Evolutionary conservation across 73 alveolate species (phyloP).

Genomic region (Tetrahymena borealis): DNA sequence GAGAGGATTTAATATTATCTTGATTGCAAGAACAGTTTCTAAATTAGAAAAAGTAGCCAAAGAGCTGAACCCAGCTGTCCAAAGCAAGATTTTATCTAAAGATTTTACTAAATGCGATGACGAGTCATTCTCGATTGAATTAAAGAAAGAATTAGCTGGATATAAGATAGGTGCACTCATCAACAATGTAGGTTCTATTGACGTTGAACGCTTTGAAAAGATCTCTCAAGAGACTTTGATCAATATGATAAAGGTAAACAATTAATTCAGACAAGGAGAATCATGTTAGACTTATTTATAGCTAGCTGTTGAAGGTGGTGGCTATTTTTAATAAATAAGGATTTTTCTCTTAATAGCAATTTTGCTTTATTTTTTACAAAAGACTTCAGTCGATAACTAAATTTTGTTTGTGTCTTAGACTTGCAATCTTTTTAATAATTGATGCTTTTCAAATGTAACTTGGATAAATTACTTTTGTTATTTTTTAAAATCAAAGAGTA

Average conservation of each 20-base stretch:
- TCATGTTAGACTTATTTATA: too few relatives aligned
- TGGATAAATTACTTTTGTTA: neutral
- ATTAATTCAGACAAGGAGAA: neutral
- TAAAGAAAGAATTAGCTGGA: neutral
- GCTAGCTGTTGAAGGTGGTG: too few relatives aligned
- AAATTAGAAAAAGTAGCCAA: slow-evolving; percentile 35
- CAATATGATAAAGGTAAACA: neutral
- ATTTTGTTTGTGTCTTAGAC: neutral
- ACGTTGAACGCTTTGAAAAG: neutral
- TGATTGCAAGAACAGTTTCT: slow-evolving; percentile 40
- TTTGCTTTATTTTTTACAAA: neutral
- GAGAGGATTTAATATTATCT: slow-evolving; percentile 49
- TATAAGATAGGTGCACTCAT: neutral
- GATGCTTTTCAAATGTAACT: neutral
- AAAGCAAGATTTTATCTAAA: neutral
- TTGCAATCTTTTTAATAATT: neutral
- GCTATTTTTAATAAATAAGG: neutral
- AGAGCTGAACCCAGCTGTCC: neutral
- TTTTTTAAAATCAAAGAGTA: neutral
- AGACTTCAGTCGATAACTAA: neutral
- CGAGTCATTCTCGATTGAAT: neutral
- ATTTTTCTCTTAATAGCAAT: neutral
- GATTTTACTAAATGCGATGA: slow-evolving; percentile 11
- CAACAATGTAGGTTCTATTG: slow-evolving; percentile 7
- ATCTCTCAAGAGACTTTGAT: neutral